Percentiles rank a stretch among this genome's conserved stretches.
Evolutionary conservation across 2,329 filamentous ascomycete species (phyloP).

Genomic region (Tolypocladium amazonense): DNA sequence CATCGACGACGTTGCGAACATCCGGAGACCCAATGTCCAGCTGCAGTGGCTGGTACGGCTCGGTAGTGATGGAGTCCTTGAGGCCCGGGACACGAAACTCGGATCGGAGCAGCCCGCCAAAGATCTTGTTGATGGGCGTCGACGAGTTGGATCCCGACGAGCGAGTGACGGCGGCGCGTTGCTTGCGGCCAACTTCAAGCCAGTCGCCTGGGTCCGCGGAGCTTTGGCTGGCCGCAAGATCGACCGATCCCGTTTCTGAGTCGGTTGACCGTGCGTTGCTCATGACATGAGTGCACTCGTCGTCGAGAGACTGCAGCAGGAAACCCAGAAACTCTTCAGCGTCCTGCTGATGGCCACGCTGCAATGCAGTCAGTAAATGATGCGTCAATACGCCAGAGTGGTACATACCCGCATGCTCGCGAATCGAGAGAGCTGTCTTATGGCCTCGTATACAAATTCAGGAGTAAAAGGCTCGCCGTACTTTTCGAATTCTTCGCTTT

Average conservation of each 20-base stretch:
- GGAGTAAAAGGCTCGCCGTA: conserved; percentile 88
- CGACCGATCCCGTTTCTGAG: conserved; percentile 19
- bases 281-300: conserved; percentile 78
- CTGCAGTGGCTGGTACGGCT: conserved; percentile 90
- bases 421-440: conserved; percentile 77
- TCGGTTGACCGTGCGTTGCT: conserved; percentile 29
- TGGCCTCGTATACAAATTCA: conserved; percentile 91
- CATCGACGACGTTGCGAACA: conserved; percentile 85
- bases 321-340: conserved; percentile 96
- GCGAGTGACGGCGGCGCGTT: conserved; percentile 76
- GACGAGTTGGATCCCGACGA: conserved; percentile 67
- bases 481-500: conserved; percentile 74
- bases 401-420: conserved; percentile 74
- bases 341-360: conserved; percentile 94
- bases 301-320: conserved; percentile 81
- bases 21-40: conserved; percentile 84
- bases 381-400: not conserved
- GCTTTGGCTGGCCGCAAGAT: conserved; percentile 17
- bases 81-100: conserved; percentile 79
- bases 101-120: conserved; percentile 82
- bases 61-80: conserved; percentile 83
- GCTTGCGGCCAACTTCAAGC: conserved; percentile 89
- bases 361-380: conserved; percentile 5
- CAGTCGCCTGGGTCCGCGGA: conserved; percentile 44
- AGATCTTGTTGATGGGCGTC: conserved; percentile 88